Base-by-base conservation (phyloP, 192 early-diverging fungal genomes). In the Polychytrium aggregatum region DNA sequence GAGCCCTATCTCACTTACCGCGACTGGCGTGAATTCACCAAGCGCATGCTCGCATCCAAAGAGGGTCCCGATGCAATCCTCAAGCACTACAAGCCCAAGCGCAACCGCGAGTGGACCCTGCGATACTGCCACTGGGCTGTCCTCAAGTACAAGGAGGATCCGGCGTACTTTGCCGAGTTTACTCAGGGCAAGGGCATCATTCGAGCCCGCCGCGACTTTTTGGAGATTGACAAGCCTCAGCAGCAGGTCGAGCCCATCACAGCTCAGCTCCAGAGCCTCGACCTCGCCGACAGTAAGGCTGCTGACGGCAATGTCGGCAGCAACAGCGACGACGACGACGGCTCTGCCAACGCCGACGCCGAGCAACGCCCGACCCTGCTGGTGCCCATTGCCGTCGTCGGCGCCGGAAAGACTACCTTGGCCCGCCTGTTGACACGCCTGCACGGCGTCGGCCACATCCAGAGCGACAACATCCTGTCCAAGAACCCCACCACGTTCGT, bases 21-120 rank as follows among this genome's bases (percentile, higher is more conserved):
- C 22, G 94, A 98, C 45, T 98, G 92, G 87, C 75, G 94, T n/a
- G 92, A 96, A 53, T 54, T 92, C 6, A 98, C 94, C 9, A 83
- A 81, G 53, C 47, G 46, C 16, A 46, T 90, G 0, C 51, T 87
- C 7, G 29, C 41, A 7, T 62, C 62, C 10, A 61, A 65, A 31
- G 50, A 76, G 2, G 20, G 26, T 14, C 44, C 22, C 44, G 62
- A 53, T 44, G 65, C 58, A 48, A 60, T 83, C 28, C 94, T 92
- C 59, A 57, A 48, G 3, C 55, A 64, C 0, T 91, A 72, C 55
- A 57, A 61, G 27, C 62, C 82, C 11, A 72, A 85, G 9, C 80
- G n/a, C n/a, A n/a, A n/a, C n/a, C n/a, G n/a, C n/a, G n/a, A n/a
- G n/a, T n/a, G n/a, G n/a, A n/a, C n/a, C n/a, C n/a, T n/a, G n/a